phyloP scores from a whole-genome alignment of 2,329 filamentous ascomycete species.

The Laburnicola sp. region DNA sequence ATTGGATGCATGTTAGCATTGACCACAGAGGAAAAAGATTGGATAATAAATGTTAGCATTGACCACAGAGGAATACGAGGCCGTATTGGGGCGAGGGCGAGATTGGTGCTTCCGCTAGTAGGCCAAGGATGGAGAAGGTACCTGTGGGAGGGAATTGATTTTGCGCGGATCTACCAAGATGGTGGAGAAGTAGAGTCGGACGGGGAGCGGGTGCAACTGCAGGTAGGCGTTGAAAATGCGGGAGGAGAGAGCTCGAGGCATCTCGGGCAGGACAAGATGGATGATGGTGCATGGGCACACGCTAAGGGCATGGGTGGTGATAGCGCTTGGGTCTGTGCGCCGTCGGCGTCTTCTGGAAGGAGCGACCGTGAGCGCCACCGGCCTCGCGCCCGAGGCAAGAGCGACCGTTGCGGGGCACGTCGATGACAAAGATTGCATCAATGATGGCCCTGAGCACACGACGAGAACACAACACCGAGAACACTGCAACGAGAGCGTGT shows the following conservation, averaged over 20 bases:
- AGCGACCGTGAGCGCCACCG: constrained; percentile 3
- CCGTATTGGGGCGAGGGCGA: constrained; percentile 17
- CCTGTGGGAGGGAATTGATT: constrained; percentile 2
- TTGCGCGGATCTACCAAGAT: neutral
- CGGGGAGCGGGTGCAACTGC: neutral
- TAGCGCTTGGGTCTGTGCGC: constrained; percentile 8
- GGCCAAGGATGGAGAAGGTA: neutral
- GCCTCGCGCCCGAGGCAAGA: constrained; percentile 13
- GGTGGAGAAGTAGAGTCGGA: neutral
- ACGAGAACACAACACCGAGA: neutral
- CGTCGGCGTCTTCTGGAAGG: constrained; percentile 8
- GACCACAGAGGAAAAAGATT: neutral
- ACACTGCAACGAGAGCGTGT: too few relatives aligned
- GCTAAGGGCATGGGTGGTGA: neutral
- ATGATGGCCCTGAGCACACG: neutral
- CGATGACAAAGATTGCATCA: neutral
- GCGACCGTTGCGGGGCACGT: neutral
- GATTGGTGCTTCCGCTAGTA: constrained; percentile 1
- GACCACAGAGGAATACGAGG: constrained; percentile 2
- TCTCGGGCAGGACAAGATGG: neutral
- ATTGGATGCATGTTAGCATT: too few relatives aligned
- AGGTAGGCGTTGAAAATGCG: constrained; percentile 1
- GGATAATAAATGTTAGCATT: neutral
- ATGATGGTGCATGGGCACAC: neutral
- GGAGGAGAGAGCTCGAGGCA: neutral